phyloP scores from a whole-genome alignment of 371 early-diverging fungal genomes.

The Syncephalis plumigaleata region DNA sequence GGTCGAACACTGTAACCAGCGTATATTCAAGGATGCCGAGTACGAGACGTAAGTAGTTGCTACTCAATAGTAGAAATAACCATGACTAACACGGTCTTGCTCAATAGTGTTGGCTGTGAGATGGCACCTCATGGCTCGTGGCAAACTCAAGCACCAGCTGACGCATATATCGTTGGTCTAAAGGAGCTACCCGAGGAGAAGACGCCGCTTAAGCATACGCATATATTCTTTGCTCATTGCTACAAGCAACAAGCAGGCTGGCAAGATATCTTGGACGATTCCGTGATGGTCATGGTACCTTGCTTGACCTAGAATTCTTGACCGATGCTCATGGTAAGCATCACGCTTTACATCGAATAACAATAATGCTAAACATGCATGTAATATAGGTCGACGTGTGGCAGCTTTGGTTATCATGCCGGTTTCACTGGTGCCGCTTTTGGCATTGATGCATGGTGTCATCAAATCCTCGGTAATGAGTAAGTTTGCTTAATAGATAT shows the following conservation, averaged over 20 bases:
- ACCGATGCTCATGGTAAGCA: constrained; percentile 44
- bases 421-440: constrained; percentile 91
- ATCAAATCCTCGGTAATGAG: constrained; percentile 25
- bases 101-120: constrained; percentile 51
- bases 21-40: constrained; percentile 82
- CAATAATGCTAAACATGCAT: neutral
- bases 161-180: constrained; percentile 83
- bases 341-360: neutral
- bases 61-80: neutral
- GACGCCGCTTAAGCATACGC: constrained; percentile 80
- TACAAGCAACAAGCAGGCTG: constrained; percentile 92
- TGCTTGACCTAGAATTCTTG: constrained; percentile 90
- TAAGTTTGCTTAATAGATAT: constrained; percentile 2
- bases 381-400: constrained; percentile 57
- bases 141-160: constrained; percentile 68
- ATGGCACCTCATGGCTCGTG: constrained; percentile 65
- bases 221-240: constrained; percentile 96
- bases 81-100: neutral
- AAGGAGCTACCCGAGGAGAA: constrained; percentile 95
- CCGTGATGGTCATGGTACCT: constrained; percentile 66
- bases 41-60: constrained; percentile 44
- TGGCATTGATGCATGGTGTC: constrained; percentile 83
- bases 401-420: constrained; percentile 97
- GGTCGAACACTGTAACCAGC: constrained; percentile 62
- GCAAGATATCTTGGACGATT: constrained; percentile 79